phyloP scores from a whole-genome alignment of 164 flowering plant genomes.

The Vitis amurensis region DNA sequence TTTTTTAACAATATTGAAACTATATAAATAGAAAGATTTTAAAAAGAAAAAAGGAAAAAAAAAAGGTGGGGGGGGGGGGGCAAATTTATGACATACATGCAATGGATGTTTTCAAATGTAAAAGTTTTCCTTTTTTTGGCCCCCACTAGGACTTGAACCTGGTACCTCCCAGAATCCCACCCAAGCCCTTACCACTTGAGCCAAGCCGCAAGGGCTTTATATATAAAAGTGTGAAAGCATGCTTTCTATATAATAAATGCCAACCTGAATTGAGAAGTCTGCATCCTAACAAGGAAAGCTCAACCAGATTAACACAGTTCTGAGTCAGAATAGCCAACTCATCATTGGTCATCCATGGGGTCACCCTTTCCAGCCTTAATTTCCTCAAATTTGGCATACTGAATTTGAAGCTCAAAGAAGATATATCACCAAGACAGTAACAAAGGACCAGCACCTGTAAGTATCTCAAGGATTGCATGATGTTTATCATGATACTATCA shows the following conservation, averaged over 20 bases:
- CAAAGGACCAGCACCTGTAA: conserved; percentile 53
- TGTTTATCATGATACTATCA: conserved; percentile 40
- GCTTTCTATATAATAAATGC: conserved; percentile 8
- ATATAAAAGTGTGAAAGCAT: neutral
- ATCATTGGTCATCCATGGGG: conserved; percentile 74
- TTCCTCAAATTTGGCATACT: conserved; percentile 56
- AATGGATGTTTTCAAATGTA: neutral
- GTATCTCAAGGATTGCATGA: conserved; percentile 41
- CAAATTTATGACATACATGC: neutral
- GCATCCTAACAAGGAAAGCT: conserved; percentile 74
- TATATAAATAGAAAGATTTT: neutral
- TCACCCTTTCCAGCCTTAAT: conserved; percentile 69
- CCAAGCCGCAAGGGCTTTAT: too few species aligned
- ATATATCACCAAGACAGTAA: conserved; percentile 74
- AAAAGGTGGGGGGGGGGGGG: neutral
- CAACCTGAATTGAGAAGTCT: conserved; percentile 61
- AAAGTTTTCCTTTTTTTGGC: neutral
- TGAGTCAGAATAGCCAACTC: conserved; percentile 55
- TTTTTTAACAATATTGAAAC: too few species aligned
- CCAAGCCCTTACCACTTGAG: too few species aligned
- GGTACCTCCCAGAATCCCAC: too few species aligned
- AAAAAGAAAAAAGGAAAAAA: neutral
- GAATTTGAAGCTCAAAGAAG: conserved; percentile 43
- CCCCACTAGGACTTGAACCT: too few species aligned
- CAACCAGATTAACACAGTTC: conserved; percentile 45